A percentile compares a stretch with the other conserved stretches of the same genome.
These are phyloP conservation scores for Phalaenopsis hybrid DNA, from an alignment of 116 monocot genomes.

Conservation along the genomic window DNA sequence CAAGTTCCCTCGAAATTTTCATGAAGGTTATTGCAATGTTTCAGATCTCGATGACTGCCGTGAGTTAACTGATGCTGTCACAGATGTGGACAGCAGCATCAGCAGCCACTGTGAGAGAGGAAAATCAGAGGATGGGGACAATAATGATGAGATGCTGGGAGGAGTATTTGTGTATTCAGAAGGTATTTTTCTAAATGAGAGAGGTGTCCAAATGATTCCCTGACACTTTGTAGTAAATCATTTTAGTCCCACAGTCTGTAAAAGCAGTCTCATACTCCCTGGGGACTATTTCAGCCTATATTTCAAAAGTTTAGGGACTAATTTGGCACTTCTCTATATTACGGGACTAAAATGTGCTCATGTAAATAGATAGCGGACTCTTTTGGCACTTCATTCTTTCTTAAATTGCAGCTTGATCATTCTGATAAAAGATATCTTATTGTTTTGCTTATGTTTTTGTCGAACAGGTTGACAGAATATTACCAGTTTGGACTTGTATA, in stretches of 20 bases:
- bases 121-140: slow-evolving; percentile 67
- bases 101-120: slow-evolving; percentile 78
- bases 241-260: too few relatives aligned
- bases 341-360: too few relatives aligned
- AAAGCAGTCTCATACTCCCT: too few relatives aligned
- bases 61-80: slow-evolving; percentile 67
- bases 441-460: neutral
- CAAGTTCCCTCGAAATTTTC: slow-evolving; percentile 49
- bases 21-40: slow-evolving; percentile 78
- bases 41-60: slow-evolving; percentile 57
- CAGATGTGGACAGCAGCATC: slow-evolving; percentile 75
- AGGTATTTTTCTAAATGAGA: slow-evolving; percentile 32
- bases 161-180: slow-evolving; percentile 76
- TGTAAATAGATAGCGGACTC: too few relatives aligned
- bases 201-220: too few relatives aligned
- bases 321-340: too few relatives aligned
- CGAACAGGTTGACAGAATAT: neutral
- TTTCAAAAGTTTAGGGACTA: too few relatives aligned
- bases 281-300: too few relatives aligned
- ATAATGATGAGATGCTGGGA: slow-evolving; percentile 64
- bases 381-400: too few relatives aligned
- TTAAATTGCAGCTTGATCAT: neutral
- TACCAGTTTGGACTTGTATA: neutral
- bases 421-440: neutral
- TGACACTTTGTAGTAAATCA: too few relatives aligned